These are phyloP conservation scores for Lobulomyces angularis DNA, from an alignment of 192 early-diverging fungal genomes.

Conservation along the genomic window DNA sequence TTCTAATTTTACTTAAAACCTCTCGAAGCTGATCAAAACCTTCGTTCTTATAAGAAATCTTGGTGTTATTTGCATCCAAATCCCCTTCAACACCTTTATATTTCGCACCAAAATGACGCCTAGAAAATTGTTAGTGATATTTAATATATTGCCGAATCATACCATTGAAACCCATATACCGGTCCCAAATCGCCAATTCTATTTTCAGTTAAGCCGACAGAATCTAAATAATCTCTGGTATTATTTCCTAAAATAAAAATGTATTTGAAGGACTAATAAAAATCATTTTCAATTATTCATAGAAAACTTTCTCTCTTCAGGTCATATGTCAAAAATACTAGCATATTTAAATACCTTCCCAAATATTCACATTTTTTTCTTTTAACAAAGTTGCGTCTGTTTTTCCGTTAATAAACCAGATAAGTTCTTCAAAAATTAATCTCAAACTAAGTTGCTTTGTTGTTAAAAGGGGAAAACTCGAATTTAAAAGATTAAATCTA, in stretches of 20 bases:
- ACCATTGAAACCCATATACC: slow-evolving; percentile 99
- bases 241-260: no score
- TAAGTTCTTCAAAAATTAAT: slow-evolving; percentile 81
- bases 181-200: slow-evolving; percentile 77
- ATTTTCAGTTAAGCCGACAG: slow-evolving; percentile 56
- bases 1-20: slow-evolving; percentile 74
- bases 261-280: no score
- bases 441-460: slow-evolving; percentile 91
- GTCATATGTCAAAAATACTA: no score
- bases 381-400: slow-evolving; percentile 68
- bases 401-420: slow-evolving; percentile 89
- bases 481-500: slow-evolving; percentile 65
- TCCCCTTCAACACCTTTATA: slow-evolving; percentile 73
- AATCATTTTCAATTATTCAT: no score
- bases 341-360: slow-evolving; percentile 53
- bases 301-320: no score
- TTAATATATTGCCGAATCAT: no score
- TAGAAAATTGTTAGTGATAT: no score
- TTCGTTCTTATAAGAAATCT: slow-evolving; percentile 67
- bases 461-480: slow-evolving; percentile 77
- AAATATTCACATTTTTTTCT: slow-evolving; percentile 65
- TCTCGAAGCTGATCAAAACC: slow-evolving; percentile 89
- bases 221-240: slow-evolving; percentile 78
- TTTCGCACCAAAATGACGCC: slow-evolving; percentile 91
- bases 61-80: no score